phyloP scores from a whole-genome alignment of 1,139 yeast species.

The Suhomyces atakaporum region DNA sequence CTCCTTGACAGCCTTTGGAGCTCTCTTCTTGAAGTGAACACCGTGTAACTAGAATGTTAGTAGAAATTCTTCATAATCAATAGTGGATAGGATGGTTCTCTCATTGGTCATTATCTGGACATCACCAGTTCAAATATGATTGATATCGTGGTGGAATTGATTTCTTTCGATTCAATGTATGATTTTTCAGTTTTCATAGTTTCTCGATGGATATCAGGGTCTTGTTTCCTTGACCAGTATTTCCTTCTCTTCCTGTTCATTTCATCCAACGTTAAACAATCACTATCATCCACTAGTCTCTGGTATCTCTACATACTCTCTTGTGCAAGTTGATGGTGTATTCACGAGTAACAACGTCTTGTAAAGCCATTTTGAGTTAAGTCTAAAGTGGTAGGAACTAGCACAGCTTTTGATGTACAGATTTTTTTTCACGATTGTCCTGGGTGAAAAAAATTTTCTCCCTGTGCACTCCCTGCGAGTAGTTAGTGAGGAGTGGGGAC shows the following conservation, averaged over 20 bases:
- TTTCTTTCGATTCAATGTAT: too few relatives aligned
- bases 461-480: constrained; percentile 15
- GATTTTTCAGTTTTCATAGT: too few relatives aligned
- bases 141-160: too few relatives aligned
- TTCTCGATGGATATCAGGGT: neutral
- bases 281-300: constrained; percentile 1
- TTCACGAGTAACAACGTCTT: constrained; percentile 99
- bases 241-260: too few relatives aligned
- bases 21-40: constrained; percentile 99
- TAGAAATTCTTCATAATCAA: constrained; percentile 17
- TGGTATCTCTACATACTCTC: constrained; percentile 72
- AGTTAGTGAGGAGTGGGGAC: constrained; percentile 1
- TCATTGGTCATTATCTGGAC: too few relatives aligned
- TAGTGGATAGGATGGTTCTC: neutral
- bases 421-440: constrained; percentile 13
- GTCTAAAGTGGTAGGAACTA: constrained; percentile 13
- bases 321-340: constrained; percentile 99
- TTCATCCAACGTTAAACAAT: neutral
- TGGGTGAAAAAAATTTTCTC: constrained; percentile 15
- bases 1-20: constrained; percentile 99
- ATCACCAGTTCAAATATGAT: too few relatives aligned
- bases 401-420: constrained; percentile 11
- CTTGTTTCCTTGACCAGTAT: too few relatives aligned
- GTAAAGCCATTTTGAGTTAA: constrained; percentile 76
- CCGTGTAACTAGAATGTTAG: constrained; percentile 81